A percentile compares a stretch with the other conserved stretches of the same genome.
Conservation (phyloP, 2,329 filamentous ascomycete genomes). For the Fusarium devonianum region DNA sequence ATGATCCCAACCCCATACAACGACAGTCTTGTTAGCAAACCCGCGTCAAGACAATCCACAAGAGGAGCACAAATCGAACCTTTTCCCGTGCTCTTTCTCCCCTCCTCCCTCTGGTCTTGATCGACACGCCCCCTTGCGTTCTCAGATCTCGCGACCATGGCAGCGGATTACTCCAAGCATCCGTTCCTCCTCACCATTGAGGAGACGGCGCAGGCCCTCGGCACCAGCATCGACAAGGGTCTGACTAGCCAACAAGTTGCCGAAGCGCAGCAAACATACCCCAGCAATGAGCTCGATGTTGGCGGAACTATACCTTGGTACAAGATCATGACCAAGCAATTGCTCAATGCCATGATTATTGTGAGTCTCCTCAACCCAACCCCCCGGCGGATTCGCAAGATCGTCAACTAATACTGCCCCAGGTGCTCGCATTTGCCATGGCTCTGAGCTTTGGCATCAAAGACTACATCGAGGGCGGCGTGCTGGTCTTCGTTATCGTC, state of each 20-base stretch:
- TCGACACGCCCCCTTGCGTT: conserved; percentile 1
- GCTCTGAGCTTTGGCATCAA: conserved; percentile 71
- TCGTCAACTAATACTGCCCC: not conserved
- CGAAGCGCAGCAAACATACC: conserved; percentile 65
- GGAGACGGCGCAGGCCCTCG: conserved; percentile 68
- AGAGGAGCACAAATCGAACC: conserved; percentile 11
- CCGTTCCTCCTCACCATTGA: conserved; percentile 67
- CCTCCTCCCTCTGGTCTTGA: conserved; percentile 8
- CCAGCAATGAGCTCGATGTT: conserved; percentile 74
- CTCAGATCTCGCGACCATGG: conserved; percentile 45
- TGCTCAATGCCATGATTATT: conserved; percentile 81
- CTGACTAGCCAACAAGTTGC: conserved; percentile 67
- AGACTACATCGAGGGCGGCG: conserved; percentile 72
- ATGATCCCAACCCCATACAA: not conserved
- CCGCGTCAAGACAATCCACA: conserved; percentile 2
- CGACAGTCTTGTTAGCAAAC: not conserved
- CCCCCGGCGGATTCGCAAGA: not conserved
- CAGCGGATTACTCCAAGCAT: conserved; percentile 60
- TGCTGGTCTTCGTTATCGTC: conserved; percentile 71
- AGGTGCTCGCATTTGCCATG: conserved; percentile 82
- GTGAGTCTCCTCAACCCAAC: conserved; percentile 49
- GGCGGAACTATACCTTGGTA: conserved; percentile 72
- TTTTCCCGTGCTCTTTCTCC: not conserved
- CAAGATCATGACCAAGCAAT: conserved; percentile 75
- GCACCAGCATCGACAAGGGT: conserved; percentile 71